These are phyloP conservation scores for Lupinus albus DNA, from an alignment of 306 rosid genomes.

Conservation along the genomic window DNA sequence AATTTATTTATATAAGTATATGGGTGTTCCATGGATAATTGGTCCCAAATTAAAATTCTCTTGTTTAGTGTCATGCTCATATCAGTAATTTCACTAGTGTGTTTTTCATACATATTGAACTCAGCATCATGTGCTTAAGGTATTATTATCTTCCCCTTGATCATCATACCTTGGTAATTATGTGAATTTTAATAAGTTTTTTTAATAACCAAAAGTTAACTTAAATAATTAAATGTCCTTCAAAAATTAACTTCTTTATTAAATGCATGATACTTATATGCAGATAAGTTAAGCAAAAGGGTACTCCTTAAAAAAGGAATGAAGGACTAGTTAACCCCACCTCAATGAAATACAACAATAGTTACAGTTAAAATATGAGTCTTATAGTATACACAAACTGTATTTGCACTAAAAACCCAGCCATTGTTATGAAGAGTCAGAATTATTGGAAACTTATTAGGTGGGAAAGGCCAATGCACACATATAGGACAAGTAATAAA, in stretches of 20 bases:
- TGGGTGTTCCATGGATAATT: not conserved
- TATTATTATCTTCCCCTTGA: too few relatives aligned
- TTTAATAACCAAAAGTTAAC: not conserved
- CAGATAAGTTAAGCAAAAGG: not conserved
- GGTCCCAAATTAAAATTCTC: not conserved
- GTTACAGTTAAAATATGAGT: not conserved
- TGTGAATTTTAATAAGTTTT: too few relatives aligned
- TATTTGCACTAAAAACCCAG: not conserved
- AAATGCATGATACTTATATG: too few relatives aligned
- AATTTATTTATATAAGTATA: too few relatives aligned
- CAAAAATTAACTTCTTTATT: too few relatives aligned
- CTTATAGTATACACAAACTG: not conserved
- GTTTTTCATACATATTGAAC: too few relatives aligned
- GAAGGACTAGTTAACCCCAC: not conserved
- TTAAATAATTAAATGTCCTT: not conserved
- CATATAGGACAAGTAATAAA: slow-evolving; percentile 36
- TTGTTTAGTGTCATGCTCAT: too few relatives aligned
- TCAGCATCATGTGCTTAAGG: too few relatives aligned
- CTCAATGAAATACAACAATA: not conserved
- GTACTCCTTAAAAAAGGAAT: not conserved
- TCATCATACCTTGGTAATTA: too few relatives aligned
- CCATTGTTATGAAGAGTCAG: slow-evolving; percentile 9
- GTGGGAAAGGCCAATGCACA: slow-evolving; percentile 26
- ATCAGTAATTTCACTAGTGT: too few relatives aligned
- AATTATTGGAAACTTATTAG: slow-evolving; percentile 27